Base-by-base conservation (phyloP, 2,329 filamentous ascomycete species). In the Cercospora canescens region DNA sequence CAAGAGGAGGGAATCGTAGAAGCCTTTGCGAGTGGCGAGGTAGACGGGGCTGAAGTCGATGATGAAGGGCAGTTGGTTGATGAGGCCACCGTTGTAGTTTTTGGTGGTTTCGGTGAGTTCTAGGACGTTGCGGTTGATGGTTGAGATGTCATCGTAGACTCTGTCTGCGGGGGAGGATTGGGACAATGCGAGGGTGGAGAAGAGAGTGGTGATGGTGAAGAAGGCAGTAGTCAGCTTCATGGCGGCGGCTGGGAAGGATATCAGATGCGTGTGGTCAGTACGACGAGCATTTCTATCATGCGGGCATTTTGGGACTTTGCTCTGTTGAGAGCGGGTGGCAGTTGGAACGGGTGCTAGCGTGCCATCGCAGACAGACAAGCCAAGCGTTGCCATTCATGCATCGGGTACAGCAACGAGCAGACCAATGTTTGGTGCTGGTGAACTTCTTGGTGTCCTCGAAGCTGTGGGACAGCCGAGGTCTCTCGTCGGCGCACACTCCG, bases 1-100 rank as follows among this genome's bases (percentile, higher is more conserved):
- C 3, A 70, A 50, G 8, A 37, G 12, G 26, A 65, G 61, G 14
- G 62, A 57, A 28, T 65, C 62, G 59, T 69, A 70, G 64, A 65
- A 70, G 39, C 64, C 67, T 66, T 67, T 67, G 2, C 67, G 55
- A 6, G 64, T 69, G 26, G 69, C 67, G 52, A 70, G 61, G 45
- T 70, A 65, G 28, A 70, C 57, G 7, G 64, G 60, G 14, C 16
- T 30, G 54, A 63, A 68, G 55, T 66, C 58, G 30, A 60, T 45
- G 34, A 39, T 26, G 50, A 56, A 62, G 21, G 63, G 57, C 6
- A 61, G 21, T 41, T 65, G 57, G 5, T 26, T 34, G 16, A 65
- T 30, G 16, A 65, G 37, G 6, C 63, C 52, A 21, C 63, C 63
- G n/a, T 61, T 24, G 48, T 62, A 65, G 37, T 37, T 18, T 9